phyloP scores from a whole-genome alignment of 345 rosid genomes.

The Arabis hirsuta region DNA sequence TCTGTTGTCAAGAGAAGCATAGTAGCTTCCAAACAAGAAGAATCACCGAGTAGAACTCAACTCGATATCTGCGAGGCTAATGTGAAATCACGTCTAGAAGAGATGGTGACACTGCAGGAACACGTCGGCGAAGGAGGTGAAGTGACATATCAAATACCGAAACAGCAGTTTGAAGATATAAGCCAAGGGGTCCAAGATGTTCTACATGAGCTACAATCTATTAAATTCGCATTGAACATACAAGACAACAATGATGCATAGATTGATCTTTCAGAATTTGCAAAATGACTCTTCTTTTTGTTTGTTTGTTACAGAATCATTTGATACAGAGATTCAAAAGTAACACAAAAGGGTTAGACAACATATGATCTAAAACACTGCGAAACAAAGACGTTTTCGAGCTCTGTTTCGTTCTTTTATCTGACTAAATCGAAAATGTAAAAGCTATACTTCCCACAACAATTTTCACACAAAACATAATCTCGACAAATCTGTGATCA shows the following conservation, averaged over 20 bases:
- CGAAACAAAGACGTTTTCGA: too few relatives aligned
- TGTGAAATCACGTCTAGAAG: conserved; percentile 28
- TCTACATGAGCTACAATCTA: conserved; percentile 37
- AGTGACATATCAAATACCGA: conserved; percentile 39
- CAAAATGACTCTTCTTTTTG: neutral
- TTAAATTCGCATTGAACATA: conserved; percentile 37
- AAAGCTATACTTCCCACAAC: too few relatives aligned
- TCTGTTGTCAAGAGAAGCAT: conserved; percentile 15
- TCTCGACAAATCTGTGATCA: too few relatives aligned
- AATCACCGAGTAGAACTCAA: conserved; percentile 28
- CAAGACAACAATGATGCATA: conserved; percentile 31
- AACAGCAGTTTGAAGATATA: conserved; percentile 38
- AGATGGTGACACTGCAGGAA: conserved; percentile 16
- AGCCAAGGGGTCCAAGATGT: conserved; percentile 37
- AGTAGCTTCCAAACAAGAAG: conserved; percentile 7
- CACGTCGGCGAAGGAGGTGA: conserved; percentile 38
- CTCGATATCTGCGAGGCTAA: conserved; percentile 15
- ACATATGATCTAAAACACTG: neutral
- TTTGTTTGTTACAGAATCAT: neutral
- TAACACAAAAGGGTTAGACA: neutral
- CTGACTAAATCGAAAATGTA: too few relatives aligned
- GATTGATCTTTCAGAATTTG: conserved; percentile 12
- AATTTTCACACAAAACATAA: too few relatives aligned
- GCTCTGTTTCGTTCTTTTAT: too few relatives aligned
- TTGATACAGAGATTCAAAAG: neutral